Evolutionary conservation across 2,329 filamentous ascomycete species (phyloP).

Genomic region (Colletotrichum sp.): DNA sequence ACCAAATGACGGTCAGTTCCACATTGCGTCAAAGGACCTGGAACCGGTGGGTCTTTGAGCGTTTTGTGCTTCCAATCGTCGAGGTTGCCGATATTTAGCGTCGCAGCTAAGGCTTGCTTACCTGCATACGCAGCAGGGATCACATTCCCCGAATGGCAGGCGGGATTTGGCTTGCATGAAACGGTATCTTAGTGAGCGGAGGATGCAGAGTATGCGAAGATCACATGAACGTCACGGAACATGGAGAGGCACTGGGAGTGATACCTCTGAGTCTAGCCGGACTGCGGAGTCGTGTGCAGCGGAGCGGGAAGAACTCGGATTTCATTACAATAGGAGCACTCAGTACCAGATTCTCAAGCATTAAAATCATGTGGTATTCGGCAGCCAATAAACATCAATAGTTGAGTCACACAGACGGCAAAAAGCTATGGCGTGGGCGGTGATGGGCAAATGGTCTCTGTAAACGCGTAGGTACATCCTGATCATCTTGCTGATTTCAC

Average conservation of each 20-base stretch:
- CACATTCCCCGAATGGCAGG: background rate
- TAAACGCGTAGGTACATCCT: background rate
- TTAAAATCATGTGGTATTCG: fast-evolving
- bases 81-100: background rate
- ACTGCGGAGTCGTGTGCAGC: background rate
- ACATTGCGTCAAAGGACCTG: background rate
- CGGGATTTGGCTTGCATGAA: background rate
- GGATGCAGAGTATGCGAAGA: background rate
- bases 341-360: background rate
- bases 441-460: background rate
- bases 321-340: background rate
- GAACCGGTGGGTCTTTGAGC: background rate
- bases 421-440: background rate
- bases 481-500: background rate
- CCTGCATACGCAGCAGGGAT: background rate
- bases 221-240: background rate
- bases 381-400: background rate
- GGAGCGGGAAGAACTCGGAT: background rate
- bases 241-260: background rate
- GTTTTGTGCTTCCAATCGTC: background rate
- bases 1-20: background rate
- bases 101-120: background rate
- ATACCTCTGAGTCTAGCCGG: background rate
- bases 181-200: background rate
- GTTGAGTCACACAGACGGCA: background rate